Evolutionary conservation across 441 rosid species (phyloP), one percentile per base, ranked within the genome.

Genomic region (Arabidopsis hybrid): DNA sequence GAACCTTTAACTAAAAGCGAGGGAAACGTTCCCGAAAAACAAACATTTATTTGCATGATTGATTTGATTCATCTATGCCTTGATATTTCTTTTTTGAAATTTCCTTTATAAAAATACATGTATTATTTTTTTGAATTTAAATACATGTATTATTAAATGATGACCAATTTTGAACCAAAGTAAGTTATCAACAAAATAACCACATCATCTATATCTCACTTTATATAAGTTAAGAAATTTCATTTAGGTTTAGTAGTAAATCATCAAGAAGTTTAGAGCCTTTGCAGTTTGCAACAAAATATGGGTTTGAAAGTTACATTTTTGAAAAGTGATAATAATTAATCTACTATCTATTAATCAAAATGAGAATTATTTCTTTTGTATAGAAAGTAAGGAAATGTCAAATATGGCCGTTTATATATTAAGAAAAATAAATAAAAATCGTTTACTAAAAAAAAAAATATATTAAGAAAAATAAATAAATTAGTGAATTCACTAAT

Each of bases 61-160:
- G 71, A 52, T 52, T 62, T 39, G 52, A 62, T 62, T 67, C n/a
- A 51, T 39, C 5, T 12, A 29, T 50, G 21, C 36, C n/a, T 21
- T 38, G 26, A 13, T 18, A 13, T 53, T 26, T 39, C 10, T 67
- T n/a, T 4, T 52, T 67, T 39, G 61, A 21, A 38, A 31, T 39
- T 5, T 51, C n/a, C n/a, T 21, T 11, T 40, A 10, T 40, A 21
- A 21, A 21, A 21, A 21, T 21, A 21, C 26, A 21, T 21, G 26
- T 21, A 21, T 21, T 21, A 21, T 21, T 21, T 21, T 21, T 21
- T 21, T 21, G 26, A 21, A 21, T 21, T 21, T 21, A 21, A 21
- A 21, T 38, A 8, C 4, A 13, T 42, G 6, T 42, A 42, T 12
- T 6, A 7, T 35, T 35, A 31, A 46, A 14, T 14, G 21, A 3